Evolutionary conservation across 1,284 basidiomycete species (phyloP), one percentile per base, ranked within the genome.

Genomic region (Malassezia cuniculi): DNA sequence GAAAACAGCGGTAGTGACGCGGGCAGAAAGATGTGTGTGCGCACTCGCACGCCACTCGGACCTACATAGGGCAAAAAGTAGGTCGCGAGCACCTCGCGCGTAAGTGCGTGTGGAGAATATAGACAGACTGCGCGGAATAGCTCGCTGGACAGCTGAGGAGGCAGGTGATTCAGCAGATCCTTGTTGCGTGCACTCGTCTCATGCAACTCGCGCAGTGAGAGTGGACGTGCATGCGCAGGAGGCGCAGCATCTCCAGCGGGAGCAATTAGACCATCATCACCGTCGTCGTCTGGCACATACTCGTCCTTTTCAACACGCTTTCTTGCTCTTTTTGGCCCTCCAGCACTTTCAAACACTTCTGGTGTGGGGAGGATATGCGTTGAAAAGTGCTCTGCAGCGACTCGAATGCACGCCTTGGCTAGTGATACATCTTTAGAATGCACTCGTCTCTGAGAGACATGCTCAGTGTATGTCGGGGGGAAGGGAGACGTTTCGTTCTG

Each of bases 401-500:
- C 22, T 6, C 22, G 22, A 11, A 24, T 24, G 22, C 22, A 24
- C 22, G n/a, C n/a, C n/a, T n/a, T n/a, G n/a, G n/a, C n/a, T n/a
- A n/a, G n/a, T n/a, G n/a, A n/a, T n/a, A n/a, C n/a, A n/a, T n/a
- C n/a, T n/a, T n/a, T n/a, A n/a, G n/a, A n/a, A n/a, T n/a, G n/a
- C 14, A 33, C 30, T n/a, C 6, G 15, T 11, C 42, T 18, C 4
- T 36, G 35, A 11, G 42, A 45, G 6, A 45, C 36, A 6, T 45
- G 36, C 26, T 38, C 42, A 3, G 27, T 34, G n/a, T 29, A 45
- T 17, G 36, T 35, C 15, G 42, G 35, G 14, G 42, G 42, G 28
- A 39, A 45, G 2, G 42, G 42, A n/a, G 42, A 45, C 33, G 31
- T 45, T 14, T 45, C 42, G 22, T 45, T 45, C 27, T 45, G 42